These are phyloP conservation scores for Nigrograna mackinnonii DNA, from an alignment of 2,329 filamentous ascomycete genomes.

Conservation along the genomic window DNA sequence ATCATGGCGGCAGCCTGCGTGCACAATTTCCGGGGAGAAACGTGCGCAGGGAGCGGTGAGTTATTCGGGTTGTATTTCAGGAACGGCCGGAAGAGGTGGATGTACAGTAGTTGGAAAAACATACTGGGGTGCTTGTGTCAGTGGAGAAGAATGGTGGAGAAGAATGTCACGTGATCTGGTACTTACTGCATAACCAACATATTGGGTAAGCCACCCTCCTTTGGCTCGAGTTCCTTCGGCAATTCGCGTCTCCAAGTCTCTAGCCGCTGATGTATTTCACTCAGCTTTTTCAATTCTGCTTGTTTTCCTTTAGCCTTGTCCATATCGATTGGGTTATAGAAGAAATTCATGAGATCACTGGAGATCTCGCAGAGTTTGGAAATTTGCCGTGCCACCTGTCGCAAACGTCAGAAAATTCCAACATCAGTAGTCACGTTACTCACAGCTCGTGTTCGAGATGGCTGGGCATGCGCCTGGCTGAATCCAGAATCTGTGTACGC, in stretches of 20 bases:
- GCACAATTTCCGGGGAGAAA: conserved; percentile 88
- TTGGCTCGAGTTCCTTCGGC: conserved; percentile 84
- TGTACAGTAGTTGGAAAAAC: conserved; percentile 96
- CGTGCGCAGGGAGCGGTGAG: conserved; percentile 82
- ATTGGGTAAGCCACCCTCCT: conserved; percentile 85
- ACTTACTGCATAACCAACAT: conserved; percentile 86
- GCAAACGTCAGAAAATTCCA: not conserved
- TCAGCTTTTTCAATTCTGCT: conserved; percentile 86
- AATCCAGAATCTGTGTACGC: conserved; percentile 86
- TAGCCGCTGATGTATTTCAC: conserved; percentile 85
- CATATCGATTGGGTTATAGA: conserved; percentile 78
- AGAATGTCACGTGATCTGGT: not conserved
- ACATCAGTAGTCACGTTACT: conserved; percentile 2
- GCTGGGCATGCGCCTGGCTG: conserved; percentile 72
- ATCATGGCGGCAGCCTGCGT: conserved; percentile 87
- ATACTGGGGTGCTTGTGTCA: conserved; percentile 66
- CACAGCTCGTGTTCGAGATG: conserved; percentile 77
- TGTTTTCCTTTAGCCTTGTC: conserved; percentile 72
- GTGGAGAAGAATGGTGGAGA: conserved; percentile 9
- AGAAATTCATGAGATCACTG: conserved; percentile 83
- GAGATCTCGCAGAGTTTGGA: conserved; percentile 89
- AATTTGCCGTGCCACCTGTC: conserved; percentile 71
- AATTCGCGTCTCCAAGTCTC: conserved; percentile 87
- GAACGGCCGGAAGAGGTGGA: conserved; percentile 94
- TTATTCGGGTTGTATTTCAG: conserved; percentile 82